Evolutionary conservation across 352 stramenopile species (phyloP), one percentile per base, ranked within the genome.

Genomic region (Halophytophthora polymorphica): DNA sequence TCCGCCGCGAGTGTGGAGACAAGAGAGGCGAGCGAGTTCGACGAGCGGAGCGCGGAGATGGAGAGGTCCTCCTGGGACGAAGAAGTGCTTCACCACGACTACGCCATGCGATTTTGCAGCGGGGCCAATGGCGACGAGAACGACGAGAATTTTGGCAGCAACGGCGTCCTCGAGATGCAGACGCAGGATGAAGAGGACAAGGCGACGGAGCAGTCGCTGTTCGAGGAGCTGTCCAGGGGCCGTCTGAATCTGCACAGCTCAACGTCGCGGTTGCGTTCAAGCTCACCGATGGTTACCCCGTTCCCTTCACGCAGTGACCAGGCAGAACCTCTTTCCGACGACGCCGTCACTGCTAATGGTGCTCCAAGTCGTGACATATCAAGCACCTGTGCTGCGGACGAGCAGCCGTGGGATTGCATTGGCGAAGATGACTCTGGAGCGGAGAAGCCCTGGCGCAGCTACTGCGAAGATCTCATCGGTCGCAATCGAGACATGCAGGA

Each of bases 401-500:
- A 63, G 39, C 54, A 69, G 22, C 23, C 43, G 1, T 66, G 50
- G 40, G 36, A 49, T 46, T 41, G 21, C 45, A 23, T 43, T 33
- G 33, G 51, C 22, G 49, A 67, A 47, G 29, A 17, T 22, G 41
- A 72, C 22, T 36, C 63, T 35, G 55, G 45, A 2, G 52, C 48
- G 12, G 67, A 77, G 36, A 77, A 74, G 31, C 78, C 81, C 1
- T 92, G 81, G 81, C 75, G 71, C 12, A 69, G 58, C 29, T 92
- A 88, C 50, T 92, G 81, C 43, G 73, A 89, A 47, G 78, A 92
- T 34, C 45, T 92, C 5, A 81, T 85, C 33, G 57, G 71, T 37
- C 73, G 78, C 15, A 89, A 92, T 59, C 73, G 79, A 35, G 77
- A 90, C 40, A 79, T 90, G 73, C 77, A 90, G 29, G 73, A 89